A percentile compares a stretch with the other conserved stretches of the same genome.
Conservation (phyloP, 2,329 filamentous ascomycete species). For the Hypoxylon sp. region DNA sequence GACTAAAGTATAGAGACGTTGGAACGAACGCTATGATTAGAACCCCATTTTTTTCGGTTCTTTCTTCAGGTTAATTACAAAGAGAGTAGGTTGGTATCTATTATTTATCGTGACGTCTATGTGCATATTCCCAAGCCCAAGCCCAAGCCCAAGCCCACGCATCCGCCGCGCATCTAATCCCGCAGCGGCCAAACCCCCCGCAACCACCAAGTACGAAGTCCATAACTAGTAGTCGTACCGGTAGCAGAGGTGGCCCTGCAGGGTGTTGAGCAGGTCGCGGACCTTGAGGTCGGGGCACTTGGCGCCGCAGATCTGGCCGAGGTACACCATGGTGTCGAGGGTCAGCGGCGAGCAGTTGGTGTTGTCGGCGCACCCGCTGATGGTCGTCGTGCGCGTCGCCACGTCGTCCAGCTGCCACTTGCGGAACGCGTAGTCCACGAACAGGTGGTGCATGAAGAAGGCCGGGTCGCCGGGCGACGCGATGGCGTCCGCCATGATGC, state of each 20-base stretch:
- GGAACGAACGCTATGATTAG: slow-evolving; percentile 26
- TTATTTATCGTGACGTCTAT: slow-evolving; percentile 9
- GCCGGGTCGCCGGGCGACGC: slow-evolving; percentile 53
- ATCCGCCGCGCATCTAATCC: too few relatives aligned
- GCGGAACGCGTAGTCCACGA: slow-evolving; percentile 52
- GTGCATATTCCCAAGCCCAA: neutral
- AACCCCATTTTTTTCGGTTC: slow-evolving; percentile 1
- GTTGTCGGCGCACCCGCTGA: slow-evolving; percentile 52
- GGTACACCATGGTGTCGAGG: slow-evolving; percentile 51
- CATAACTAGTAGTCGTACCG: slow-evolving; percentile 51
- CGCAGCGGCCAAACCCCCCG: neutral
- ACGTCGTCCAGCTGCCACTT: slow-evolving; percentile 51
- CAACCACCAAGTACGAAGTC: neutral
- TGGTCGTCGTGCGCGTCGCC: slow-evolving; percentile 46
- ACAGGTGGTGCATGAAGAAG: slow-evolving; percentile 57
- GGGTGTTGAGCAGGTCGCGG: slow-evolving; percentile 49
- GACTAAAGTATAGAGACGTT: neutral
- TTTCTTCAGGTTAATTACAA: slow-evolving; percentile 23
- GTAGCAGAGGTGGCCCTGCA: slow-evolving; percentile 51
- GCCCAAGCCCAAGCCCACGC: too few relatives aligned
- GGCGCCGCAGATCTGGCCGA: slow-evolving; percentile 48
- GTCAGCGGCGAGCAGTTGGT: slow-evolving; percentile 50
- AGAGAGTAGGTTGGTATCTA: slow-evolving; percentile 12
- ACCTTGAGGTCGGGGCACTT: slow-evolving; percentile 53
- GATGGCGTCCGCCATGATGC: slow-evolving; percentile 54